A percentile compares a stretch with the other conserved stretches of the same genome.
Evolutionary conservation across 1,139 yeast genomes (phyloP).

Genomic region (Diutina rugosa): DNA sequence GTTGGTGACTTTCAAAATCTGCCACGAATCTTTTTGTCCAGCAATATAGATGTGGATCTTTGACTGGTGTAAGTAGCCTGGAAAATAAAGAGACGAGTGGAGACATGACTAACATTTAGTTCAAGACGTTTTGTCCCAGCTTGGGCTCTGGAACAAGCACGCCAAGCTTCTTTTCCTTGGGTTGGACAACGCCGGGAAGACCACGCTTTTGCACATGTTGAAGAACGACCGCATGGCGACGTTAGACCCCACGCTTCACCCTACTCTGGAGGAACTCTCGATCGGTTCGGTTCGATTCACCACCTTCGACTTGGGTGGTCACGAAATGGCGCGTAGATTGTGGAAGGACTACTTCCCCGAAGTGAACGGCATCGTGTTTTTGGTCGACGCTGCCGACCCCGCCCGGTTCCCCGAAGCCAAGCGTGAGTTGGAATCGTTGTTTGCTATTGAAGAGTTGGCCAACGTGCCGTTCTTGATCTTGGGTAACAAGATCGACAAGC

Average conservation of each 20-base stretch:
- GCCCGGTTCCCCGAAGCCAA: slow-evolving; percentile 91
- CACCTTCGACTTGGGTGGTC: slow-evolving; percentile 97
- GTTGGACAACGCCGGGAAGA: slow-evolving; percentile 96
- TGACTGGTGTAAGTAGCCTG: slow-evolving; percentile 8
- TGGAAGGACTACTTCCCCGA: slow-evolving; percentile 99
- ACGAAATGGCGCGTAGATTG: slow-evolving; percentile 94
- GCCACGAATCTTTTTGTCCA: background rate
- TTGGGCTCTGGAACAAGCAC: slow-evolving; percentile 95
- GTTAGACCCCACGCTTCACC: slow-evolving; percentile 95
- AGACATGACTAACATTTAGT: slow-evolving; percentile 20
- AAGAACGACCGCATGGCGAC: slow-evolving; percentile 97
- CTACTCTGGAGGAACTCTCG: slow-evolving; percentile 95
- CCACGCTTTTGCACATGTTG: slow-evolving; percentile 92
- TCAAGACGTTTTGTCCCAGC: slow-evolving; percentile 85
- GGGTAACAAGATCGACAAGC: slow-evolving; percentile 94
- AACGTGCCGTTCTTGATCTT: slow-evolving; percentile 85
- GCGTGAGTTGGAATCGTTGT: slow-evolving; percentile 86
- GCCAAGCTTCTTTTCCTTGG: slow-evolving; percentile 94
- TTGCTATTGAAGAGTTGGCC: slow-evolving; percentile 81
- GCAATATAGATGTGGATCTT: slow-evolving; percentile 7
- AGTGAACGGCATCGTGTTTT: slow-evolving; percentile 91
- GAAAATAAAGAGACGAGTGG: background rate
- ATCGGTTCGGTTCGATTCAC: slow-evolving; percentile 95
- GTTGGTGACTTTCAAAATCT: background rate
- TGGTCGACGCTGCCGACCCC: slow-evolving; percentile 95